Percentiles rank a stretch among this genome's conserved stretches.
Conservation (phyloP, 2,329 filamentous ascomycete genomes). For the Diaporthe eres region DNA sequence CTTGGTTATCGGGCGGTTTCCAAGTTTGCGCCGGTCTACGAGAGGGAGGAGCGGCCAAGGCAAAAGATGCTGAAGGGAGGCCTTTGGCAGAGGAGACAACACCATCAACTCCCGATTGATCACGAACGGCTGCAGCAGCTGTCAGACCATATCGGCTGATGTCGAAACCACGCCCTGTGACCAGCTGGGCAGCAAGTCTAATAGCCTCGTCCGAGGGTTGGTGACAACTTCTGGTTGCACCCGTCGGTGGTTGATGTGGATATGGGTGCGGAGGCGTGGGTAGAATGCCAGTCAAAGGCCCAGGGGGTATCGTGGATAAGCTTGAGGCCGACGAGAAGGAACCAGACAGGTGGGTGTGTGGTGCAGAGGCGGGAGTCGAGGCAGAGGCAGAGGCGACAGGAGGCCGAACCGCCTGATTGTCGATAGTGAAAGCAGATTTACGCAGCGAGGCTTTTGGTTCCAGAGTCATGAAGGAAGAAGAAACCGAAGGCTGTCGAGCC, state of each 20-base stretch:
- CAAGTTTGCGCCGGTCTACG: constrained; percentile 46
- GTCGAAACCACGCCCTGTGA: constrained; percentile 43
- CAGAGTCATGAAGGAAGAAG: constrained; percentile 41
- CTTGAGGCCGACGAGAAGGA: constrained; percentile 10
- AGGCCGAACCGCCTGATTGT: constrained; percentile 26
- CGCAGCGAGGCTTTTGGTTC: constrained; percentile 33
- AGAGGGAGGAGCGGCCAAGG: constrained; percentile 46
- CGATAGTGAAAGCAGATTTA: constrained; percentile 24
- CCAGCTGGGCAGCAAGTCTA: constrained; percentile 41
- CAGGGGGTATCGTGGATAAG: constrained; percentile 13
- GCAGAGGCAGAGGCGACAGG: constrained; percentile 7
- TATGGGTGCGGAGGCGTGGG: constrained; percentile 32
- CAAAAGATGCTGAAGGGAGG: constrained; percentile 7
- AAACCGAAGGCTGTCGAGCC: constrained; percentile 39
- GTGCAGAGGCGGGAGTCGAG: background rate
- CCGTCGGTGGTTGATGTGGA: constrained; percentile 4
- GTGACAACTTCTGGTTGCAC: constrained; percentile 1
- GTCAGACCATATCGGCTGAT: constrained; percentile 51
- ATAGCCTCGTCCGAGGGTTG: constrained; percentile 40
- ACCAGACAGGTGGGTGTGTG: background rate
- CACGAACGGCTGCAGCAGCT: constrained; percentile 44
- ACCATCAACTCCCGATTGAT: constrained; percentile 42
- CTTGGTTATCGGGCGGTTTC: constrained; percentile 36
- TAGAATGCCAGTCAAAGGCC: background rate
- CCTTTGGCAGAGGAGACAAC: constrained; percentile 39